Base-by-base conservation (phyloP, 2,329 filamentous ascomycete genomes). In the Didymella glomerata region DNA sequence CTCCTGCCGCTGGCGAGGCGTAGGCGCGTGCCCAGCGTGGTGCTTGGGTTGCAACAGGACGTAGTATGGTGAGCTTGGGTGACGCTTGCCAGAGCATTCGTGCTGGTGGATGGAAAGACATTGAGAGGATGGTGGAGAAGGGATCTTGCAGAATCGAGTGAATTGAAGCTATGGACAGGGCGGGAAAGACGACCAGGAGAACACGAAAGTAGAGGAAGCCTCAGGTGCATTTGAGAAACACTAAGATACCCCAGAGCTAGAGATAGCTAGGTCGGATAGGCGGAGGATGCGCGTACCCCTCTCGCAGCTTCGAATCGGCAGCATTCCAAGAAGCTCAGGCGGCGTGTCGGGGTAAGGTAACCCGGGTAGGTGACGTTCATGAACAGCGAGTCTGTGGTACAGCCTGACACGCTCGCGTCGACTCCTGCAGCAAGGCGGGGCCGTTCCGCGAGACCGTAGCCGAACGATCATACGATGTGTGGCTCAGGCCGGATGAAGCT, bases 241-340 rank as follows among this genome's bases (percentile, higher is more conserved):
- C 2, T 61, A 58, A 36, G 47, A 60, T 48, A 36, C 11, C 24
- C 48, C 48, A 27, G 42, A 59, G 54, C 40, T 36, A 49, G 20
- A 54, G 49, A 27, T 51, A 54, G 58, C 47, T 53, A 20, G 47
- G 24, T 64, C 69, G 68, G 69, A 36, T 62, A 65, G 67, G 59
- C 65, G 70, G 71, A 71, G 63, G 45, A 63, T 57, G 67, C 57
- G 57, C 48, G 40, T 51, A 68, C 70, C 70, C 71, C 73, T 74
- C 71, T 62, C 56, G 36, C 57, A 49, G 54, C 50, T 46, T 54
- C 54, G 45, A 45, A 34, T 52, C 44, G 54, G 52, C 47, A 51
- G 56, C 25, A 36, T 38, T 54, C 52, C 50, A 59, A 50, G 47
- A 42, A 50, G 41, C 50, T 50, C 36, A 53, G 18, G 45, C 41